Percentiles rank a stretch among this genome's conserved stretches.
These are phyloP conservation scores for Diaporthe velutina DNA, from an alignment of 2,329 filamentous ascomycete species.

Conservation along the genomic window DNA sequence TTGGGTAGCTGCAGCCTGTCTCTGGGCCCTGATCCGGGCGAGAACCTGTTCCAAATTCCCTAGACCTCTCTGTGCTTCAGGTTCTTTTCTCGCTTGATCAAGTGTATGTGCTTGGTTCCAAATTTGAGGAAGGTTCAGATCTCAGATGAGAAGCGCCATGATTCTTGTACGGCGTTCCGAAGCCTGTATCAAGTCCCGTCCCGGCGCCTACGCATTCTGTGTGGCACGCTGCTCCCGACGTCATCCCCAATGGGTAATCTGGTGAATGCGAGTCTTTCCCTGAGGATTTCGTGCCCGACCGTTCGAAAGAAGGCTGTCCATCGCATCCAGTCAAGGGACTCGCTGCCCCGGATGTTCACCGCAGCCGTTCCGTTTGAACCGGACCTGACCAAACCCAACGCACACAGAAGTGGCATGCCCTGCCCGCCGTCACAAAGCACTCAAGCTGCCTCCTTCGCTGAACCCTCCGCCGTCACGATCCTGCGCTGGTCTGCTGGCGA, in stretches of 20 bases:
- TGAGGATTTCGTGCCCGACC: too few relatives aligned
- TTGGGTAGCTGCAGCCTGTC: not conserved
- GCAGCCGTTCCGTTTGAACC: not conserved
- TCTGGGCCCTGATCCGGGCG: not conserved
- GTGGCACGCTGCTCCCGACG: too few relatives aligned
- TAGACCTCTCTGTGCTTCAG: not conserved
- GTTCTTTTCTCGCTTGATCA: not conserved
- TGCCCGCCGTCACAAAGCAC: not conserved
- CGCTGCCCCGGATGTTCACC: not conserved
- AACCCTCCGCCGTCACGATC: constrained; percentile 43
- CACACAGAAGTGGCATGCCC: not conserved
- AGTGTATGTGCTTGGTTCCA: not conserved
- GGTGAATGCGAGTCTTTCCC: not conserved
- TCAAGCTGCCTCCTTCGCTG: constrained; percentile 29
- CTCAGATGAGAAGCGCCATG: not conserved
- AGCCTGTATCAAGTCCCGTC: not conserved
- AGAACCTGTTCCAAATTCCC: not conserved
- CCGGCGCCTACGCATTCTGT: not conserved
- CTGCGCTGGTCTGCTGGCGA: constrained; percentile 58
- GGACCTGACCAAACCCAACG: not conserved
- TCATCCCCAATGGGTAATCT: not conserved
- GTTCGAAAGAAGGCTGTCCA: not conserved
- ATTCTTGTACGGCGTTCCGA: not conserved
- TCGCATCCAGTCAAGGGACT: not conserved
- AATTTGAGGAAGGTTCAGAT: not conserved